Evolutionary conservation across 78 protist species (phyloP).

Genomic region (Paratrimastix pyriformis): DNA sequence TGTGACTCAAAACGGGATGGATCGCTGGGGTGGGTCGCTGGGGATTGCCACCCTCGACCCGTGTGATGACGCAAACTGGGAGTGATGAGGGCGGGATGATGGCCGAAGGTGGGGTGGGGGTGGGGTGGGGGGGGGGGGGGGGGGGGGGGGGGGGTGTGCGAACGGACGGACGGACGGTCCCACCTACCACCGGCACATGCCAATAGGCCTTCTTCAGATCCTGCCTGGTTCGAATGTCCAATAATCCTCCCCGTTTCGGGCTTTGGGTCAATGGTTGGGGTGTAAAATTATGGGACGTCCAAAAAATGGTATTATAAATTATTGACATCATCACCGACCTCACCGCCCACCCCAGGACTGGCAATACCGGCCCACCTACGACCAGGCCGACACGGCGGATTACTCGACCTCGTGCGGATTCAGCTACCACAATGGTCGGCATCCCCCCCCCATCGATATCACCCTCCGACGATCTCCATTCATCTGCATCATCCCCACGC

Average conservation of each 20-base stretch:
- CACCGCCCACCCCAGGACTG: conserved; percentile 61
- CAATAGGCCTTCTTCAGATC: not conserved
- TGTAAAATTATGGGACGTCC: not conserved
- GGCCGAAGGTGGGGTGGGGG: too few relatives aligned
- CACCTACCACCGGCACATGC: too few relatives aligned
- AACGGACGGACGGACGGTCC: too few relatives aligned
- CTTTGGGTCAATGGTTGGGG: conserved; percentile 5
- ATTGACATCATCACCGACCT: not conserved
- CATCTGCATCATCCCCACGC: not conserved
- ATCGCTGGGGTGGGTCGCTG: conserved; percentile 61
- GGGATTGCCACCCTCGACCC: conserved; percentile 64
- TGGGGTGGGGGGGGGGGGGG: too few relatives aligned
- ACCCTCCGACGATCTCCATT: conserved; percentile 33
- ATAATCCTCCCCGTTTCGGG: not conserved
- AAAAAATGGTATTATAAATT: not conserved
- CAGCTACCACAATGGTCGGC: conserved; percentile 79
- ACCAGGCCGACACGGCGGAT: conserved; percentile 60
- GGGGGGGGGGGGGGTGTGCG: too few relatives aligned
- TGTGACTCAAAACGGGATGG: too few relatives aligned
- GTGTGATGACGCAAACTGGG: too few relatives aligned
- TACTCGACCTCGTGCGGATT: conserved; percentile 58
- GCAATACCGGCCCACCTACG: conserved; percentile 59
- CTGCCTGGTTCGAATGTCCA: not conserved
- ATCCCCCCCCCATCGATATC: not conserved
- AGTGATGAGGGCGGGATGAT: too few relatives aligned